Evolutionary conservation across 164 flowering plant genomes (phyloP), one percentile per base, ranked within the genome.

Genomic region (Vitis amurensis): DNA sequence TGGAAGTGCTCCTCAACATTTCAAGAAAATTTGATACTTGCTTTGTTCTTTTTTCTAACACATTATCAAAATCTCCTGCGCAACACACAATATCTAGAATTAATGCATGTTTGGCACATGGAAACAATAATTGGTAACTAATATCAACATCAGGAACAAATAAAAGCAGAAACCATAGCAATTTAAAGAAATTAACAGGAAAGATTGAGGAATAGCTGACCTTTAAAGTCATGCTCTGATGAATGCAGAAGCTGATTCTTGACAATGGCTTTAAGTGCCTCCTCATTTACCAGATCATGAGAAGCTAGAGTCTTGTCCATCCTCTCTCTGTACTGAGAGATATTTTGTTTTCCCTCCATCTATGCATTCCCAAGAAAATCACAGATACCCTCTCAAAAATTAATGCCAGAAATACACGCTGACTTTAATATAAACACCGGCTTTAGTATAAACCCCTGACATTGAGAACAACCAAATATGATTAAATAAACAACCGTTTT

Each of bases 221-320:
- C 94, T 79, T 80, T 78, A 52, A 4, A 61, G 9, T 75, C 82
- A 69, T 71, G 4, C 14, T 64, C 62, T 14, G 88, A 74, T 49
- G 90, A 87, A 51, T 60, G 78, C 7, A 74, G 50, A 37, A 95
- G 86, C 60, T 92, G 93, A 69, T 83, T 83, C 75, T 72, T 85
- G 19, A 95, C 84, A 29, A 90, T 89, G 67, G 71, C 60, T 76
- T 71, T 82, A 48, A 95, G 68, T 5, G 72, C 76, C 61, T 89
- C 80, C 67, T 73, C 71, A 75, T 85, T 71, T 50, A 78, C 71
- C 59, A 92, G 83, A 62, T 85, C 83, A 63, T 81, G 78, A 3
- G 94, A 87, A 30, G 88, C 86, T 48, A 95, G 81, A 11, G 99
- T 87, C 64, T 78, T 83, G 73, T 92, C 90, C 71, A 95, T 75